Evolutionary conservation across 805 yeast genomes (phyloP), one percentile per base, ranked within the genome.

Genomic region (Brettanomyces naardenensis): DNA sequence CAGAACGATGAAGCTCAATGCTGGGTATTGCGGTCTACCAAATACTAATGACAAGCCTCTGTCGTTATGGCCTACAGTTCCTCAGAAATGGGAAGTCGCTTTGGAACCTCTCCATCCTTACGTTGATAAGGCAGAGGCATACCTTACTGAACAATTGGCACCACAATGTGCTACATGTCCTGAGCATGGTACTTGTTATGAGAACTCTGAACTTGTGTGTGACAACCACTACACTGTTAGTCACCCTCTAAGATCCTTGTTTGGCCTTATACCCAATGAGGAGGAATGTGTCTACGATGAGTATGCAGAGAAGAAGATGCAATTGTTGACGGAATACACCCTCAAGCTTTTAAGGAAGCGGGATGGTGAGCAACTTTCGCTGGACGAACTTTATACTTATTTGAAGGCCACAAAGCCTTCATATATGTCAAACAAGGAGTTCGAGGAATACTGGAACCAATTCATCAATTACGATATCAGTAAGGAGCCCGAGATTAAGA

Each of bases 111-210:
- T 35, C 10, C 38, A 44, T n/a, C 50, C 58, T 0, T 49, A 56
- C 33, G 42, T 74, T 20, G 46, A 56, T 3, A 35, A 47, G 7
- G 27, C 68, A 7, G 84, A 81, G 29, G 48, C 57, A 0, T 59
- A 63, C 40, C 53, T 82, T 40, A 73, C 71, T 35, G 40, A 52
- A 0, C 50, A 59, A 29, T 54, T 69, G 35, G 69, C 69, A 35
- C 94, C 95, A 3, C 32, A 47, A 1, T 90, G 98, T 61, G 61
- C 72, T 4, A 73, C 73, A 19, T 90, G 97, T 54, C 97, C 97
- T 2, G 71, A 68, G 3, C 79, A 89, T 59, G 92, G 89, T 0
- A 65, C 73, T 28, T 90, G 97, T 59, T 75, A 69, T 45, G 73
- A 76, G 19, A 54, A 68, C 32, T 64, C 82, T 48, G 64, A 69